phyloP scores from a whole-genome alignment of 192 early-diverging fungal genomes.

The Coemansia sp. region DNA sequence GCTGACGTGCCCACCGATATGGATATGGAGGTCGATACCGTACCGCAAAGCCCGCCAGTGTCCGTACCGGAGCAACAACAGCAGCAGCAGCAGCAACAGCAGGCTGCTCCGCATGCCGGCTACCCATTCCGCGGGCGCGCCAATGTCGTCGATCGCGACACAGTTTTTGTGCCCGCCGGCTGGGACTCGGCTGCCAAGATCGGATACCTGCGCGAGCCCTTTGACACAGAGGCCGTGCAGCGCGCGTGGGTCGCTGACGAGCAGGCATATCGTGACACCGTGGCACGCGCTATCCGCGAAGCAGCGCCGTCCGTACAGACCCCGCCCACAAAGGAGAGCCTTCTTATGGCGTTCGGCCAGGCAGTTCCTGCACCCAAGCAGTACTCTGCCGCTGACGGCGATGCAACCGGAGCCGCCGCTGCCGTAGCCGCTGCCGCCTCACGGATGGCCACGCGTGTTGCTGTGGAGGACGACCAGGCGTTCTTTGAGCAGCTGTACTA shows the following conservation, averaged over 20 bases:
- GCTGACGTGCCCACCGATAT: constrained; percentile 15
- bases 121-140: constrained; percentile 60
- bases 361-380: constrained; percentile 54
- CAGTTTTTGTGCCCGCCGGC: constrained; percentile 58
- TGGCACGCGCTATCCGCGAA: constrained; percentile 20
- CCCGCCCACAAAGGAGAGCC: neutral
- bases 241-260: constrained; percentile 64
- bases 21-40: neutral
- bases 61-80: constrained; percentile 1
- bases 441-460: constrained; percentile 58
- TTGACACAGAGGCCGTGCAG: constrained; percentile 62
- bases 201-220: constrained; percentile 65
- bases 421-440: constrained; percentile 47
- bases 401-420: constrained; percentile 44
- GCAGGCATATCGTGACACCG: constrained; percentile 25
- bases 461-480: constrained; percentile 82
- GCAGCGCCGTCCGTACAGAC: neutral
- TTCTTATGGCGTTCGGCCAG: constrained; percentile 32
- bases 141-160: constrained; percentile 83
- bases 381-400: constrained; percentile 58
- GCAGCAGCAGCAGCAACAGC: constrained; percentile 8
- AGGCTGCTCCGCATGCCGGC: neutral
- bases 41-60: neutral
- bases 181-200: constrained; percentile 64
- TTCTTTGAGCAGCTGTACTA: constrained; percentile 81